phyloP scores from a whole-genome alignment of 495 filamentous ascomycete species.

The Penicillium canariense region DNA sequence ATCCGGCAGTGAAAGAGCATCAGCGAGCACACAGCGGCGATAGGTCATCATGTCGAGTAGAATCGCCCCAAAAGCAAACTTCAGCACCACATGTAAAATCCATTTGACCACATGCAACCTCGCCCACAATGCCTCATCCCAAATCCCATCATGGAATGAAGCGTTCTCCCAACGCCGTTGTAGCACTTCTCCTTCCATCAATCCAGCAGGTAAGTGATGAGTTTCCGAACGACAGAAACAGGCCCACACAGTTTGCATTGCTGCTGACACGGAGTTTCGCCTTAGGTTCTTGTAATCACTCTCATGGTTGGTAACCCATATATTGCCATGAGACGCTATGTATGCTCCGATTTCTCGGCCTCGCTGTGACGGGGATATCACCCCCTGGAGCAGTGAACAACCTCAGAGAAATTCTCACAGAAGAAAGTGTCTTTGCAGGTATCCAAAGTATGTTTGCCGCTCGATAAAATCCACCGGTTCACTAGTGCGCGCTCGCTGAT shows the following conservation, averaged over 20 bases:
- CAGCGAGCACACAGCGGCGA: constrained; percentile 69
- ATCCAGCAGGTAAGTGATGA: constrained; percentile 10
- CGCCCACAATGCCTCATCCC: not conserved
- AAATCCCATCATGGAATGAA: not conserved
- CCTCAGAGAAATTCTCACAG: not conserved
- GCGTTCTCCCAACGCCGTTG: not conserved
- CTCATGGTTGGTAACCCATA: not conserved
- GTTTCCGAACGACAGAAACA: constrained; percentile 17
- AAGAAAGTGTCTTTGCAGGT: not conserved
- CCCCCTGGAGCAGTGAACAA: constrained; percentile 19
- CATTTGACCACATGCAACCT: not conserved
- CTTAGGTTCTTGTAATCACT: constrained; percentile 14
- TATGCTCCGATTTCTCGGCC: constrained; percentile 1
- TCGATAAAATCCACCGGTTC: constrained; percentile 34
- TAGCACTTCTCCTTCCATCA: constrained; percentile 5
- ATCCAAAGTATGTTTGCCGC: not conserved
- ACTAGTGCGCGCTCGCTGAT: constrained; percentile 67
- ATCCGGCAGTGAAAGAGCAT: constrained; percentile 47
- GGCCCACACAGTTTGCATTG: constrained; percentile 4
- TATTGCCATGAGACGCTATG: not conserved
- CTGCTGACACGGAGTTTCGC: constrained; percentile 7
- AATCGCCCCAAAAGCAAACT: not conserved
- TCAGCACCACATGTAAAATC: not conserved
- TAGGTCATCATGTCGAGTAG: constrained; percentile 6
- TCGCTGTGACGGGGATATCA: constrained; percentile 24